Evolutionary conservation across 768 basidiomycete genomes (phyloP), one percentile per base, ranked within the genome.

Genomic region (Termitomyces sp.): DNA sequence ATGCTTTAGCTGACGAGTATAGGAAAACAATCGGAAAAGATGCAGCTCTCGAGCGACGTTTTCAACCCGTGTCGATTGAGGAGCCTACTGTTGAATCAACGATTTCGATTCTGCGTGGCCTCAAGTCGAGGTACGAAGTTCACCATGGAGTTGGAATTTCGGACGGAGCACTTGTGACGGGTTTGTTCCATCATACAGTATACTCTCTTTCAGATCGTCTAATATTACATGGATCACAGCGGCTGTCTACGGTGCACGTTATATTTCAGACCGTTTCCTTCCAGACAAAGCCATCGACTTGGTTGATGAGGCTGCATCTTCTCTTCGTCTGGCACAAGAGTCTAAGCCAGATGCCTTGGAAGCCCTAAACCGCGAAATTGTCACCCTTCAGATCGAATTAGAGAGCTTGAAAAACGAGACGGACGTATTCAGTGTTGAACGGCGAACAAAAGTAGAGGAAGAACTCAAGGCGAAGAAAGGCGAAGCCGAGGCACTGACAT

Each of bases 131-230:
- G 43, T 94, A 95, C 64, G 93, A 96, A 63, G 91, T 93, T 1
- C 94, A 97, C 65, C 94, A 95, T 60, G 94, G 94, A 32, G 94
- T 97, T 2, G 90, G 92, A 66, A 94, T 97, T 56, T 85, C 91
- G 1, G 94, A 97, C 65, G 79, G 81, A 14, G 92, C 94, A 2
- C 76, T 97, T 3, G 94, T 97, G 13, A 95, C 92, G 4, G 87
- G 88, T 86, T 52, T 14, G 76, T 67, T 16, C 54, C 7, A 20
- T 4, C 24, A 52, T 52, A 18, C 9, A 26, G 22, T 41, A 24
- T n/a, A 16, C 26, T 35, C 10, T 45, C 11, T 33, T 52, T 18
- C n/a, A 44, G 52, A 0, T 22, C 16, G 11, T 28, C 30, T 33
- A 52, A 26, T 55, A 50, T 24, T 41, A 0, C 9, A 36, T 5